Base-by-base conservation (phyloP, 371 early-diverging fungal genomes). In the Circinella minor region DNA sequence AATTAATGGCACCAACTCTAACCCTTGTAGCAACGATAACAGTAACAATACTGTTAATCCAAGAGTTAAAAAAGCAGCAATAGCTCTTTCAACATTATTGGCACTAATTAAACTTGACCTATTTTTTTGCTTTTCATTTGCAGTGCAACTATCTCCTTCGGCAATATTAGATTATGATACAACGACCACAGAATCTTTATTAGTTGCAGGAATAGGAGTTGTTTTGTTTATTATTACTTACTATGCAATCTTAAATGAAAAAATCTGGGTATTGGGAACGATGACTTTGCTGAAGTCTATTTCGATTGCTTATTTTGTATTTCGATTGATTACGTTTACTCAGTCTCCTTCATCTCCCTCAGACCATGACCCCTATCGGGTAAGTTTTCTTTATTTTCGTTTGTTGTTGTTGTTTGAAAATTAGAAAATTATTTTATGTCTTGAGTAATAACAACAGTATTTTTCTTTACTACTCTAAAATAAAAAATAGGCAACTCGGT, bases 291-390 rank as follows among this genome's bases (percentile, higher is more conserved):
- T 46, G 37, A 11, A 48, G 0, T 27, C 51, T 15, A 13, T 57
- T 27, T 70, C 66, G 5, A 57, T 74, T 18, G 74, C 69, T 17
- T 78, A 78, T 43, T 68, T 78, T 55, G 72, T 55, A 4, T 76
- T 71, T 47, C 62, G 79, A 10, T 59, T 72, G 0, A 72, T 66
- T 63, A 66, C 69, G 10, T 76, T 78, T 61, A 71, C 66, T 7
- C 60, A 73, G 27, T 60, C 72, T 9, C 36, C 59, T 48, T 38
- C 54, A 14, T 43, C 43, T 9, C 43, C 43, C 1, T 43, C 43
- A 43, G 36, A 65, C 43, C 36, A 36, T 15, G 76, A 78, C 68
- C 74, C 72, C 1, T 78, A 70, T 61, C 48, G 59, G 61, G 78
- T 78, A 75, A n/a, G 63, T 47, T 9, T 11, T 43, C 3, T 43